Percentiles rank a stretch among this genome's conserved stretches.
Evolutionary conservation across 495 filamentous ascomycete species (phyloP).

Genomic region (Tuber aestivum): DNA sequence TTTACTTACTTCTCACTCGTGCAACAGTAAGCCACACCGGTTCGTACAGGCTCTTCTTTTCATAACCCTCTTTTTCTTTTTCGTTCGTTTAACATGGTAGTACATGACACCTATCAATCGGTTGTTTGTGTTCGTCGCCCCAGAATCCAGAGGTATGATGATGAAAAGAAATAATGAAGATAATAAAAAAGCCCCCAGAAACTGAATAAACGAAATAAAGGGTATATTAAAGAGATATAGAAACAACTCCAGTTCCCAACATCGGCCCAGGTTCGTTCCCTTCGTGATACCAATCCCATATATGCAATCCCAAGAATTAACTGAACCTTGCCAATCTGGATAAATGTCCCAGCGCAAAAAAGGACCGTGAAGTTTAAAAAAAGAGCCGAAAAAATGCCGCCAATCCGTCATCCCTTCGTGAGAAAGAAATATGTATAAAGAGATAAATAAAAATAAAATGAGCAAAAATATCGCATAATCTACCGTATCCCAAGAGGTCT

Average conservation of each 20-base stretch:
- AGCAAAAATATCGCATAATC: not conserved
- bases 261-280: not conserved
- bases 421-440: slow-evolving; percentile 1
- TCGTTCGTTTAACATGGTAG: not conserved
- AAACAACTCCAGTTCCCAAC: not conserved
- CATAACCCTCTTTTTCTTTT: not conserved
- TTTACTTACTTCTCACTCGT: not conserved
- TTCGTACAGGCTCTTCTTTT: not conserved
- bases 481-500: not conserved
- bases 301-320: not conserved
- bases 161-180: not conserved
- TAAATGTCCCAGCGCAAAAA: not conserved
- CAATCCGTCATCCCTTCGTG: not conserved
- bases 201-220: not conserved
- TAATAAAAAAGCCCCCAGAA: not conserved
- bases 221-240: not conserved
- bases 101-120: not conserved
- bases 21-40: not conserved
- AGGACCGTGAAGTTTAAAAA: not conserved
- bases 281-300: not conserved
- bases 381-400: not conserved
- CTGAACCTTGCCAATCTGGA: not conserved
- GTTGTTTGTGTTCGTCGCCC: not conserved
- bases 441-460: not conserved
- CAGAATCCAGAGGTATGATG: not conserved